Base-by-base conservation (phyloP, 257 asterid genomes). In the Przewalskia tangutica region DNA sequence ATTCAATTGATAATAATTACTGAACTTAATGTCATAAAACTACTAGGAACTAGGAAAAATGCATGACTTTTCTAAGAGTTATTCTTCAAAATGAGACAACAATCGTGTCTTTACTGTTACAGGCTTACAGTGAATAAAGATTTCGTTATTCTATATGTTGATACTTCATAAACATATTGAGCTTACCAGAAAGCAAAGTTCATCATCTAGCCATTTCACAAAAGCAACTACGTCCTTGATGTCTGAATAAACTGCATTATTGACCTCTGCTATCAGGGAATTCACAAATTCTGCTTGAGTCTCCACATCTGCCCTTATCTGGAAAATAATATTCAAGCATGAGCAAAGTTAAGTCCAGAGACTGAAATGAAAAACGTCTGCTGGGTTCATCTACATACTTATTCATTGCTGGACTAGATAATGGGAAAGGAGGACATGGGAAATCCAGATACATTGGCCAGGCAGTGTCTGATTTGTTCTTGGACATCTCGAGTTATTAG, bases 171-270 rank as follows among this genome's bases (percentile, higher is more conserved):
- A 48, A 13, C 17, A 46, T 0, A 71, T 62, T 70, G 56, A 84
- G 54, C 95, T 89, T 87, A 93, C 98, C 71, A 94, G 96, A 88
- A 93, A 94, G 90, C 96, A 88, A 48, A 94, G 98, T 86, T 94
- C 98, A 68, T 94, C 98, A 79, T 94, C 98, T 46, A 94, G 93
- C 98, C 98, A 94, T 90, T 93, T 91, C 58, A 93, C 97, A 36
- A 94, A 94, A 77, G 95, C 94, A 73, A 91, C 93, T 0, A 94
- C 97, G 11, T 94, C 97, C 80, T 94, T 97, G 36, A 94, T 88
- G 60, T 91, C 86, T 59, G 83, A 88, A 85, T 89, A 94, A 79
- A 86, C 90, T 53, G 95, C 97, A 82, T 83, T 83, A 68, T 91
- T 92, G 70, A 94, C 97, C 90, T 94, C 97, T 83, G 84, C 88